Evolutionary conservation across 441 rosid species (phyloP).

Genomic region (Metrosideros polymorpha): DNA sequence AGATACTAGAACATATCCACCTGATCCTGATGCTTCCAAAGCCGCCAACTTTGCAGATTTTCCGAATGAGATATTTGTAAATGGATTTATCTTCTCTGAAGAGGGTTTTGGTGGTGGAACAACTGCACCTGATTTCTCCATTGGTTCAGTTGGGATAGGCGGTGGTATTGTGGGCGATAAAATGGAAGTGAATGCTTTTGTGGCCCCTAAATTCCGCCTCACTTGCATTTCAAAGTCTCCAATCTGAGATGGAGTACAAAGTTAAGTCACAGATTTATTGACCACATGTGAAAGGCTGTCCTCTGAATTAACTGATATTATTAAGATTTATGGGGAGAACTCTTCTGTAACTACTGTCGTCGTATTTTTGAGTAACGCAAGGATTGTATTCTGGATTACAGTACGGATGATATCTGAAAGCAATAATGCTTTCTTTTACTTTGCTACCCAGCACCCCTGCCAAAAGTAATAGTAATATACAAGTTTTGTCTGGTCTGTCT

Average conservation of each 20-base stretch:
- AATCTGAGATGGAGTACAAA: slow-evolving; percentile 33
- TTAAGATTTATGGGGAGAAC: neutral
- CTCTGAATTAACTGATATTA: neutral
- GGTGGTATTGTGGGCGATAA: slow-evolving; percentile 61
- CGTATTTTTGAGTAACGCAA: neutral
- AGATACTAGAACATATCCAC: slow-evolving; percentile 56
- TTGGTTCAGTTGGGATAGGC: slow-evolving; percentile 63
- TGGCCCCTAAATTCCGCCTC: slow-evolving; percentile 57
- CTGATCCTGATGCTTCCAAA: slow-evolving; percentile 72
- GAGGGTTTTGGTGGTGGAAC: slow-evolving; percentile 33
- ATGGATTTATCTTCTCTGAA: slow-evolving; percentile 50
- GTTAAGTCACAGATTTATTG: neutral
- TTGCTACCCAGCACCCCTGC: neutral
- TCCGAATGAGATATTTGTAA: slow-evolving; percentile 48
- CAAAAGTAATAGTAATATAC: neutral
- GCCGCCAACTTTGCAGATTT: slow-evolving; percentile 67
- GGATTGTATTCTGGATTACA: neutral
- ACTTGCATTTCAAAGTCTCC: slow-evolving; percentile 93
- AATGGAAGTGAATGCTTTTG: slow-evolving; percentile 30
- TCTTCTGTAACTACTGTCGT: neutral
- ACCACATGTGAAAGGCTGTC: neutral
- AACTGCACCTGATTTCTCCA: slow-evolving; percentile 39
- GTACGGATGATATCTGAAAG: neutral
- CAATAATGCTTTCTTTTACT: neutral
- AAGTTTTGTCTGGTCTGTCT: neutral